These are phyloP conservation scores for Aspergillaceae sp. DNA, from an alignment of 2,329 filamentous ascomycete species.

Conservation along the genomic window DNA sequence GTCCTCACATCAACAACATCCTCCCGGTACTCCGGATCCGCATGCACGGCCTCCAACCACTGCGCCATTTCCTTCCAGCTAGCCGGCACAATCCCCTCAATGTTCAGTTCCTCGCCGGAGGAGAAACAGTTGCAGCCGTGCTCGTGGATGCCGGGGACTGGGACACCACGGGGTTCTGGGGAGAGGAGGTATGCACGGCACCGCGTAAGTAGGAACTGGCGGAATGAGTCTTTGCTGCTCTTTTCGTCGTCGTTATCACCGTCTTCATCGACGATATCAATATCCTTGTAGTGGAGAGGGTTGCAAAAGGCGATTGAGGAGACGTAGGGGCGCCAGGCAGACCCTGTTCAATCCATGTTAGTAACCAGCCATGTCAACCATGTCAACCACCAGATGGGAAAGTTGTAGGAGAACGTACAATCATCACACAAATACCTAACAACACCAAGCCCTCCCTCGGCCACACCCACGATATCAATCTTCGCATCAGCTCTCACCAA, in stretches of 20 bases:
- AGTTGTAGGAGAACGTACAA: conserved; percentile 33
- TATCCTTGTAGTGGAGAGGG: conserved; percentile 26
- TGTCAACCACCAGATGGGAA: neutral
- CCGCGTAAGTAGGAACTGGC: conserved; percentile 41
- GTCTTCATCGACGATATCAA: conserved; percentile 17
- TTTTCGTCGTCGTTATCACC: neutral
- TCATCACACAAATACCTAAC: conserved; percentile 51
- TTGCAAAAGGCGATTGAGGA: conserved; percentile 32
- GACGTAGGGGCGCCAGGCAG: conserved; percentile 30
- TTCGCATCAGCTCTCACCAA: conserved; percentile 43
- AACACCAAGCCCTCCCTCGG: conserved; percentile 54
- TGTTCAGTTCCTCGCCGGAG: conserved; percentile 51
- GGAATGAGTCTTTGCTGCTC: conserved; percentile 10
- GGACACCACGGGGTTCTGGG: conserved; percentile 42
- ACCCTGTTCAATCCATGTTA: conserved; percentile 23
- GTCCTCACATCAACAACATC: conserved; percentile 21
- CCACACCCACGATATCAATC: conserved; percentile 63
- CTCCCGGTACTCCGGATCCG: conserved; percentile 35
- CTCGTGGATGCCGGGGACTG: conserved; percentile 46
- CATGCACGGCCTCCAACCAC: conserved; percentile 54
- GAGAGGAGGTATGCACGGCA: conserved; percentile 55
- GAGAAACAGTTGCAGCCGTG: conserved; percentile 61
- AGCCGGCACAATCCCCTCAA: conserved; percentile 55
- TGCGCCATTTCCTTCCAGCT: conserved; percentile 48
- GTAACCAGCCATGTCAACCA: neutral